A percentile compares a stretch with the other conserved stretches of the same genome.
These are phyloP conservation scores for Nicotiana paniculata DNA, from an alignment of 257 asterid species.

Conservation along the genomic window DNA sequence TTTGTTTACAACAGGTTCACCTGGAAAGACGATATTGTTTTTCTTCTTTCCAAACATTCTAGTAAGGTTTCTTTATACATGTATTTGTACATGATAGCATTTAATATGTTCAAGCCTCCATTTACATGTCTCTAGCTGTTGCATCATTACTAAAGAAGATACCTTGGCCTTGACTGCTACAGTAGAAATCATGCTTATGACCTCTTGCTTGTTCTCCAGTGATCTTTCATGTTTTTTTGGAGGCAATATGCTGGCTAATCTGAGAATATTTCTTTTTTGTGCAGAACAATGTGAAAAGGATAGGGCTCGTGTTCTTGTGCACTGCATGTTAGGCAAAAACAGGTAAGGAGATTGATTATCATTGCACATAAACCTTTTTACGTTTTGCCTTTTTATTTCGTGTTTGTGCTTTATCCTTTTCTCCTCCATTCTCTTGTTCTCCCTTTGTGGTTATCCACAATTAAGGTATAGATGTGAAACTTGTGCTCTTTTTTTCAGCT, in stretches of 20 bases:
- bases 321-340: constrained; percentile 94
- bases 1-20: background rate
- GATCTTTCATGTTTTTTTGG: background rate
- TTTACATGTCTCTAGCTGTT: background rate
- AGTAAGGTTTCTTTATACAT: background rate
- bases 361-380: background rate
- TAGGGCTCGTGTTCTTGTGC: constrained; percentile 90
- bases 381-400: background rate
- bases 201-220: background rate
- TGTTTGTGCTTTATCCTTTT: background rate
- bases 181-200: constrained; percentile 1
- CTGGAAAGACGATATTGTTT: background rate
- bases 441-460: background rate
- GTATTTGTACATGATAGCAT: background rate
- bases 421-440: background rate
- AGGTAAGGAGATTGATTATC: constrained; percentile 32
- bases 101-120: background rate
- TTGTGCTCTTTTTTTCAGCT: background rate
- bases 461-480: background rate
- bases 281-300: constrained; percentile 87
- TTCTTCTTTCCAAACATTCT: too few species aligned
- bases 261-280: background rate
- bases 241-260: background rate
- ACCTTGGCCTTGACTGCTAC: background rate
- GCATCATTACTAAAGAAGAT: background rate